A percentile compares a stretch with the other conserved stretches of the same genome.
Evolutionary conservation across 768 basidiomycete genomes (phyloP).

Genomic region (Amanita fuliginea): DNA sequence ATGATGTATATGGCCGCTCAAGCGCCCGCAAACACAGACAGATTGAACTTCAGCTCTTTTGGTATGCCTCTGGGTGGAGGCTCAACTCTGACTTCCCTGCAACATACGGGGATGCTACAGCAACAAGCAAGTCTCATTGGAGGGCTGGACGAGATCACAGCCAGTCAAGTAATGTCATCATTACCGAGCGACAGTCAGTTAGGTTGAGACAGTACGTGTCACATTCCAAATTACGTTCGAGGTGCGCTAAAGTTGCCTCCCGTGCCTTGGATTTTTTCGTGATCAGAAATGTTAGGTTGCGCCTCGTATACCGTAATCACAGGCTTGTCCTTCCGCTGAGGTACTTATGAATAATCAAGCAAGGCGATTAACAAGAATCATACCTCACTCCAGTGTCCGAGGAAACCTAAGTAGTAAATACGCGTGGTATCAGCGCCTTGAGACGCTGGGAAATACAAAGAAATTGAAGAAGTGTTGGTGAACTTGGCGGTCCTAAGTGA

Average conservation of each 20-base stretch:
- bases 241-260: slow-evolving; percentile 46
- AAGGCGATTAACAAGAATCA: slow-evolving; percentile 4
- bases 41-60: neutral
- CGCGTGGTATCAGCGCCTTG: slow-evolving; percentile 70
- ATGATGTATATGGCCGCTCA: neutral
- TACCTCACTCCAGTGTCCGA: slow-evolving; percentile 76
- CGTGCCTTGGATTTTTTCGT: slow-evolving; percentile 76
- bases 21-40: neutral
- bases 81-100: neutral
- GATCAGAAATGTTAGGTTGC: slow-evolving; percentile 81
- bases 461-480: slow-evolving; percentile 69
- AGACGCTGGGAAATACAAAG: slow-evolving; percentile 70
- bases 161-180: neutral
- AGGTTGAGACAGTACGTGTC: neutral
- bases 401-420: slow-evolving; percentile 78
- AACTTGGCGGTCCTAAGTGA: slow-evolving; percentile 70
- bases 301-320: slow-evolving; percentile 83
- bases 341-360: neutral
- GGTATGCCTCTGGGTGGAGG: neutral
- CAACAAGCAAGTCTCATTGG: neutral
- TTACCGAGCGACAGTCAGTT: neutral
- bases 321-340: slow-evolving; percentile 65
- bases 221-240: slow-evolving; percentile 15
- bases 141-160: neutral
- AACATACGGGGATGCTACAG: neutral